Conservation (phyloP, 2,329 filamentous ascomycete species). For the Colletotrichum plurivorum region DNA sequence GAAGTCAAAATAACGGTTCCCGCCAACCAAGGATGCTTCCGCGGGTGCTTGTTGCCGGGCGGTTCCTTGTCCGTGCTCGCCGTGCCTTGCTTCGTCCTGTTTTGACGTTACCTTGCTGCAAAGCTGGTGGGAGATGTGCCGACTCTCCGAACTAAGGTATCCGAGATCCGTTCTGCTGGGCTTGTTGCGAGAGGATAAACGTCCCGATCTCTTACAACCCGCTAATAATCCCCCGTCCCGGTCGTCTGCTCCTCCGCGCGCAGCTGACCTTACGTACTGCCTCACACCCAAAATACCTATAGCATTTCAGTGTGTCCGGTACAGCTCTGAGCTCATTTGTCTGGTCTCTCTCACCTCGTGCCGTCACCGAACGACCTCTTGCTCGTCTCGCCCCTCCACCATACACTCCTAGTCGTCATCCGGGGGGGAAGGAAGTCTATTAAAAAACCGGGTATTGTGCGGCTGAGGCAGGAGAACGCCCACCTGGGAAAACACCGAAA, state of each 20-base stretch:
- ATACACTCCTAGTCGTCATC: not conserved
- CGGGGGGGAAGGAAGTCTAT: not conserved
- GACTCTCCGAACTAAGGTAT: constrained; percentile 32
- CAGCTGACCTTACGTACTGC: constrained; percentile 23
- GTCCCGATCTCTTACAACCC: constrained; percentile 7
- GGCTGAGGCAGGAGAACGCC: constrained; percentile 14
- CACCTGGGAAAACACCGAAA: not conserved
- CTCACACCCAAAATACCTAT: constrained; percentile 1
- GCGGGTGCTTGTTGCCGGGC: constrained; percentile 5
- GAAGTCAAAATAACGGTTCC: constrained; percentile 5
- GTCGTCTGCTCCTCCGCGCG: not conserved
- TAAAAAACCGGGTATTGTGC: constrained; percentile 7
- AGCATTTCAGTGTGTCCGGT: constrained; percentile 3
- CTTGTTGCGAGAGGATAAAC: constrained; percentile 23
- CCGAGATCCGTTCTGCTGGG: constrained; percentile 20
- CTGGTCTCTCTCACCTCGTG: not conserved
- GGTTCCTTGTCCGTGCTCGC: constrained; percentile 16
- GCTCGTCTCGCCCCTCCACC: not conserved
- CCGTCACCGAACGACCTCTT: constrained; percentile 15
- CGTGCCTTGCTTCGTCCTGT: constrained; percentile 13
- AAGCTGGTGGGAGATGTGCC: constrained; percentile 25
- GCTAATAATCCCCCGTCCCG: not conserved
- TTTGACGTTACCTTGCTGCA: not conserved
- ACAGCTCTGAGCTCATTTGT: constrained; percentile 17
- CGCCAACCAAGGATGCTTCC: constrained; percentile 3